Conservation (phyloP, 441 rosid species). For the Biscutella laevigata region DNA sequence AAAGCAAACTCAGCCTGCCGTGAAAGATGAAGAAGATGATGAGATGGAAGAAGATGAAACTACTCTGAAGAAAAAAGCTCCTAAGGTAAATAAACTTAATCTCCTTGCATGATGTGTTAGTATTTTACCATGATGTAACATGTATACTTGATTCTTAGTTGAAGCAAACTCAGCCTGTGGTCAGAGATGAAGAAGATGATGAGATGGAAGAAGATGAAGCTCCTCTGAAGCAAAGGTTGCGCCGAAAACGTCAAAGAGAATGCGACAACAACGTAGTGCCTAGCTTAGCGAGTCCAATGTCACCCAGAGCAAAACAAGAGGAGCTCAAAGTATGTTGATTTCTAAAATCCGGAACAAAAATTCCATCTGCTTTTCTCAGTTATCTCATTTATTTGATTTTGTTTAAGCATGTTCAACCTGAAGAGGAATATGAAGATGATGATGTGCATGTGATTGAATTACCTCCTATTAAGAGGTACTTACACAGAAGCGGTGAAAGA, state of each 20-base stretch:
- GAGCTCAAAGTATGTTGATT: not conserved
- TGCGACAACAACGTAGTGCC: not conserved
- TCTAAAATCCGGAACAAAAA: too few relatives aligned
- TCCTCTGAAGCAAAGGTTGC: conserved; percentile 1
- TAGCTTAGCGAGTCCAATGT: not conserved
- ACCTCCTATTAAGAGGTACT: conserved; percentile 52
- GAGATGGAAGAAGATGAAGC: not conserved
- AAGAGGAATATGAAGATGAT: conserved; percentile 36
- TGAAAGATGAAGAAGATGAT: too few relatives aligned
- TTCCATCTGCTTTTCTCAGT: not conserved
- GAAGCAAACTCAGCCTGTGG: not conserved
- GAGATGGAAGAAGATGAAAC: too few relatives aligned
- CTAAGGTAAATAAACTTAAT: too few relatives aligned
- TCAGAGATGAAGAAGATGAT: not conserved
- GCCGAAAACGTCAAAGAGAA: not conserved
- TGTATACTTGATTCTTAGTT: not conserved
- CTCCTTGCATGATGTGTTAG: too few relatives aligned
- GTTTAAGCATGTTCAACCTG: conserved; percentile 23
- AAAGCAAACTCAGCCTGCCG: too few relatives aligned
- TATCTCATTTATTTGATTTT: not conserved
- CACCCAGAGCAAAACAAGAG: not conserved
- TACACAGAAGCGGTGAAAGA: conserved; percentile 31
- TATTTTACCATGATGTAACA: too few relatives aligned
- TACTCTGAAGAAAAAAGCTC: too few relatives aligned
- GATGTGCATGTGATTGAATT: conserved; percentile 30